Conservation (phyloP, 495 filamentous ascomycete genomes). For the Aspergillus indologenus region DNA sequence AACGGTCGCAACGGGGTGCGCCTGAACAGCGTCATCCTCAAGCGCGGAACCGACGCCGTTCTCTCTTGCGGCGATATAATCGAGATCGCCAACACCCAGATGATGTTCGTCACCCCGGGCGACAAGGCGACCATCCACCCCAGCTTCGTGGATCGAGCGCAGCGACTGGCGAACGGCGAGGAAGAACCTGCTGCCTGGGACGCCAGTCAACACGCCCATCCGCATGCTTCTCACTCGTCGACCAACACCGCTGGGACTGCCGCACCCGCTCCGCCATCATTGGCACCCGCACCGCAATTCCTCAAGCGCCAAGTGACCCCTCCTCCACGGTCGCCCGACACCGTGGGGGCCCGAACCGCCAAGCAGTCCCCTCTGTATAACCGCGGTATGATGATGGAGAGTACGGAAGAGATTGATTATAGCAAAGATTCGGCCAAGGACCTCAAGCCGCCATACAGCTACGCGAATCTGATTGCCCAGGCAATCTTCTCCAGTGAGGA, state of each 20-base stretch:
- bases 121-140: slow-evolving; percentile 57
- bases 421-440: slow-evolving; percentile 77
- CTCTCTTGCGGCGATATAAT: slow-evolving; percentile 84
- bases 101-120: slow-evolving; percentile 93
- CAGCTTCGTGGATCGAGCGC: slow-evolving; percentile 49
- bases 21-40: slow-evolving; percentile 67
- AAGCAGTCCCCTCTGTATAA: slow-evolving; percentile 59
- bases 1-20: slow-evolving; percentile 89
- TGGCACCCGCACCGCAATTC: slow-evolving; percentile 68
- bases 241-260: slow-evolving; percentile 22
- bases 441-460: slow-evolving; percentile 91
- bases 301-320: slow-evolving; percentile 68
- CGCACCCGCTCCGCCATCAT: slow-evolving; percentile 46
- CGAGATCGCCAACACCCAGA: slow-evolving; percentile 86
- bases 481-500: slow-evolving; percentile 83
- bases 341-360: slow-evolving; percentile 44
- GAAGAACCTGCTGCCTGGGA: slow-evolving; percentile 39
- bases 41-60: slow-evolving; percentile 58
- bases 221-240: slow-evolving; percentile 19
- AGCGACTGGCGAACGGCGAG: slow-evolving; percentile 46
- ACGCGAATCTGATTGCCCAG: slow-evolving; percentile 95
- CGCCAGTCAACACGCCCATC: slow-evolving; percentile 40
- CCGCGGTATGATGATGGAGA: slow-evolving; percentile 70
- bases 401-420: slow-evolving; percentile 79
- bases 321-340: slow-evolving; percentile 49